These are phyloP conservation scores for Diaporthe citriasiana DNA, from an alignment of 2,329 filamentous ascomycete genomes.

Conservation along the genomic window DNA sequence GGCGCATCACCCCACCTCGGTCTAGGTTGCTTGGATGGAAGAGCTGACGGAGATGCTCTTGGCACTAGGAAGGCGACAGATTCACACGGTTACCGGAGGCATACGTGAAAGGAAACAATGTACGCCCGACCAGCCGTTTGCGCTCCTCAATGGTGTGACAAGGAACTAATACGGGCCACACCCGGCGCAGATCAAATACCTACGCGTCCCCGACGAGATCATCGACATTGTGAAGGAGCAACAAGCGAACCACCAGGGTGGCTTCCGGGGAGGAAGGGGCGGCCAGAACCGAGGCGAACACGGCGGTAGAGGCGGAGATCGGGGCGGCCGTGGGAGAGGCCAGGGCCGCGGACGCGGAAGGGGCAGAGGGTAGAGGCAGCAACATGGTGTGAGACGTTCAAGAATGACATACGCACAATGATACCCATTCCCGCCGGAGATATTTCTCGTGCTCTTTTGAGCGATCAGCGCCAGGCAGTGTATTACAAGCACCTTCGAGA, in stretches of 20 bases:
- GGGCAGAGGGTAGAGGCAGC: constrained; percentile 39
- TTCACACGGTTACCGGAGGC: constrained; percentile 94
- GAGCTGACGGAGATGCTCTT: constrained; percentile 31
- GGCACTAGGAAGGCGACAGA: constrained; percentile 85
- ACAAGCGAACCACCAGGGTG: constrained; percentile 75
- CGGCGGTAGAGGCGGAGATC: constrained; percentile 68
- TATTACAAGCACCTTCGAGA: background rate
- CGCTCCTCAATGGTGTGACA: constrained; percentile 16
- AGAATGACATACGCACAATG: constrained; percentile 32
- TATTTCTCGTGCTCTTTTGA: background rate
- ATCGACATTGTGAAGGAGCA: constrained; percentile 95
- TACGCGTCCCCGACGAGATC: constrained; percentile 96
- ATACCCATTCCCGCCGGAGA: constrained; percentile 33
- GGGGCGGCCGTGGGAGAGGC: constrained; percentile 61
- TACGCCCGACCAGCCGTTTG: constrained; percentile 61
- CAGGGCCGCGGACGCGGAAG: constrained; percentile 57
- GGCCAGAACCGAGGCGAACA: constrained; percentile 69
- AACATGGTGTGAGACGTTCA: constrained; percentile 13
- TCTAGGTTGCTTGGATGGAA: background rate
- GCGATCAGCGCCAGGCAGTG: background rate
- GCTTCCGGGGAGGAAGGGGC: constrained; percentile 76
- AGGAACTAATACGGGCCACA: constrained; percentile 35
- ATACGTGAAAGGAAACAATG: constrained; percentile 98
- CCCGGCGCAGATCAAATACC: constrained; percentile 88
- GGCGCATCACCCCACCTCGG: background rate